Evolutionary conservation across 2,329 filamentous ascomycete species (phyloP), one percentile per base, ranked within the genome.

Genomic region (Cladophialophora exuberans): DNA sequence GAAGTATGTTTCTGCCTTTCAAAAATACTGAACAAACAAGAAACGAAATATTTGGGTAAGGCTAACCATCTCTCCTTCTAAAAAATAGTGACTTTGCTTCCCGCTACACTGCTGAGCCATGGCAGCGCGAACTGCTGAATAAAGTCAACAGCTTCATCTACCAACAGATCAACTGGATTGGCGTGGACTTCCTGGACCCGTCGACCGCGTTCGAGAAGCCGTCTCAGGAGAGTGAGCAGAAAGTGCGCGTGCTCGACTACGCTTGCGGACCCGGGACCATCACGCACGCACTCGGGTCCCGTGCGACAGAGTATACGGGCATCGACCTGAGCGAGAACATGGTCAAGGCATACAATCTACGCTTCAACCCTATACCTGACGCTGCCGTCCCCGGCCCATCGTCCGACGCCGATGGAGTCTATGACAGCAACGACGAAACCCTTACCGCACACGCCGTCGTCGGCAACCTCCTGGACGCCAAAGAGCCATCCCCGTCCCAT

Each of bases 291-390:
- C 76, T 88, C 11, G 81, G 79, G 1, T 82, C 84, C 2, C 85
- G 82, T 62, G 79, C 83, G 2, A 84, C 82, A 1, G 78, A 85
- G 61, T 82, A 83, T 43, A 72, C 86, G 13, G 88, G 87, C 36
- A 78, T 92, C 39, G 88, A 92, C 66, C 72, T 90, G 52, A 86
- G 87, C 0, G 79, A 84, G 59, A 83, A 83, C 57, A 91, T 91
- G 88, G 80, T 89, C 4, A 73, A 75, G 0, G 75, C 78, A 5
- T 92, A 86, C 74, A 91, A 90, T 66, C 70, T 73, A 9, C 77
- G 80, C 22, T 84, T 83, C 35, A 47, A 53, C 17, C 67, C 71
- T 30, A 79, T 80, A 57, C 58, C 59, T 3, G 18, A 11, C 9
- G 33, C n/a, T 38, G n/a, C 23, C 2, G 31, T 1, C 10, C 18